A percentile compares a stretch with the other conserved stretches of the same genome.
These are phyloP conservation scores for Aureobasidium sp. DNA, from an alignment of 2,329 filamentous ascomycete species.

Conservation along the genomic window DNA sequence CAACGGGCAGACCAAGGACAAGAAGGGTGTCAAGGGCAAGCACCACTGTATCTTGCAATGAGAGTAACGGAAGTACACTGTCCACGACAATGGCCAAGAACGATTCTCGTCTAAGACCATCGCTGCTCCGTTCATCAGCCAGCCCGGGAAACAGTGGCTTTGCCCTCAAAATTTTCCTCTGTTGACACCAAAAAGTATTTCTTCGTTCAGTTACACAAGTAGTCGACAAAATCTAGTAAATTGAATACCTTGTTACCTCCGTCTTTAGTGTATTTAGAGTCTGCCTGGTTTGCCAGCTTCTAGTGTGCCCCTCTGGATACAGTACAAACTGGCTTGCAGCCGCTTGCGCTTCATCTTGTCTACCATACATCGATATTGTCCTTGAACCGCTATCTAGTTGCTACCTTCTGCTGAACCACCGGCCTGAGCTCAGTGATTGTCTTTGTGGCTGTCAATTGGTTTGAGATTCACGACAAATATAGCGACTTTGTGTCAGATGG, in stretches of 20 bases:
- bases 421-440: too few species aligned
- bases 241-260: not conserved
- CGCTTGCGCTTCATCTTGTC: not conserved
- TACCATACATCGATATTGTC: not conserved
- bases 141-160: not conserved
- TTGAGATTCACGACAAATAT: too few species aligned
- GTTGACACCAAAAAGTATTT: not conserved
- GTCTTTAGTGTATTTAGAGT: not conserved
- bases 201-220: not conserved
- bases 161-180: not conserved
- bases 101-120: not conserved
- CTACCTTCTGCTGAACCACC: not conserved
- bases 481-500: too few species aligned
- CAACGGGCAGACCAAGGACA: not conserved
- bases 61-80: not conserved
- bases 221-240: too few species aligned
- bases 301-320: not conserved
- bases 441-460: too few species aligned
- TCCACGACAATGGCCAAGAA: not conserved
- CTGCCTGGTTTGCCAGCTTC: not conserved
- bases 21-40: not conserved
- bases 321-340: not conserved
- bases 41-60: not conserved
- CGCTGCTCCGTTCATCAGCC: not conserved
- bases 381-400: not conserved